Conservation (phyloP, 1,284 basidiomycete genomes). For the Sporisorium sorghi region DNA sequence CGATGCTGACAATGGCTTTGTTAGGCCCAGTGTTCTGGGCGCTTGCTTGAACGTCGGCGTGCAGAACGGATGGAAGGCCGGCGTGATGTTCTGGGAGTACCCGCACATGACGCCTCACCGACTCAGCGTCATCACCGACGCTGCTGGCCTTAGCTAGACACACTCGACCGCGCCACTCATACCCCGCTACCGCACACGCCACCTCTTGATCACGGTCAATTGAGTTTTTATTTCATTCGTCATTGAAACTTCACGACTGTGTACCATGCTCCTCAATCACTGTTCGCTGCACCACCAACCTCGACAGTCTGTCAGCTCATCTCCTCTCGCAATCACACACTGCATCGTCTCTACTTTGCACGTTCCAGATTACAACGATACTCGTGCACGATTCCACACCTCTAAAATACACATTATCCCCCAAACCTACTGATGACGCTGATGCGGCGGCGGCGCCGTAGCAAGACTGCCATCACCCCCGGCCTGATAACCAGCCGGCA, state of each 20-base stretch:
- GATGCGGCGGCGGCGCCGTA: neutral
- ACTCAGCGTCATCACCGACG: conserved; percentile 43
- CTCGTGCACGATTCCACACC: neutral
- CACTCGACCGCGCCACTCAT: no score
- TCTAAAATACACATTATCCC: neutral
- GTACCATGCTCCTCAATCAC: neutral
- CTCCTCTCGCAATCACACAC: no score
- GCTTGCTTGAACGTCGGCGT: conserved; percentile 74
- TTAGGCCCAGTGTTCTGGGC: conserved; percentile 74
- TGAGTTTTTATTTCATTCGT: conserved; percentile 9
- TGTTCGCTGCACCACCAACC: no score
- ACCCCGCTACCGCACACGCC: neutral
- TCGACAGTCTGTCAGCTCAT: no score
- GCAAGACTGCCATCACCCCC: neutral
- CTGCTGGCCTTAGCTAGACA: conserved; percentile 34
- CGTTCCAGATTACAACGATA: no score
- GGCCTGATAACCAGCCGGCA: conserved; percentile 8
- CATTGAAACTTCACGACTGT: neutral
- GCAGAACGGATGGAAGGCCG: conserved; percentile 75
- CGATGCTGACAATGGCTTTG: conserved; percentile 76
- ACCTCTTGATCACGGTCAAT: conserved; percentile 41
- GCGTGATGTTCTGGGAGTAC: conserved; percentile 66
- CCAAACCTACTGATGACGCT: neutral
- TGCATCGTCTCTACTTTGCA: no score
- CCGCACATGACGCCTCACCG: conserved; percentile 52